Conservation (phyloP, 1,139 yeast genomes). For the Casaregolazyma lundiana region DNA sequence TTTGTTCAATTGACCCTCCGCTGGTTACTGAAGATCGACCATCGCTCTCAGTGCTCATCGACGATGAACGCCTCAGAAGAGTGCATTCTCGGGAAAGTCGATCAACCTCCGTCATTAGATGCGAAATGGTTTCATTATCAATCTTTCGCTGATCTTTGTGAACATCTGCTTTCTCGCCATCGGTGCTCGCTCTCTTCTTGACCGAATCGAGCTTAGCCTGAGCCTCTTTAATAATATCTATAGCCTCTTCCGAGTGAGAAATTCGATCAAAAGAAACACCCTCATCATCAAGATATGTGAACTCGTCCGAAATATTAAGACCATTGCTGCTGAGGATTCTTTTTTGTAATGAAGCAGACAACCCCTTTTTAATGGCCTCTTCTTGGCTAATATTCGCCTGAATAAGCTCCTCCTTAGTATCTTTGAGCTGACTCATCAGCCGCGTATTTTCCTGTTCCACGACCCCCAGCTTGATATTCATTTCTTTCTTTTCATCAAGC, state of each 20-base stretch:
- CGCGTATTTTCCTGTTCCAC: constrained; percentile 29
- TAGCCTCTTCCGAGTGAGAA: background rate
- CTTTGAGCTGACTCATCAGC: constrained; percentile 17
- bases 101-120: constrained; percentile 23
- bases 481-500: constrained; percentile 31
- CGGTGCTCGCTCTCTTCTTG: background rate
- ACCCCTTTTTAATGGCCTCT: constrained; percentile 1
- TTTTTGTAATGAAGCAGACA: background rate
- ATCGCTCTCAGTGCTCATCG: background rate
- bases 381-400: background rate
- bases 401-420: constrained; percentile 2
- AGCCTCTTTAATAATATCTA: background rate
- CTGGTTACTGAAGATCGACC: constrained; percentile 7
- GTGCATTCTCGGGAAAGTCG: constrained; percentile 18
- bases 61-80: constrained; percentile 13
- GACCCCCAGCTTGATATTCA: constrained; percentile 25
- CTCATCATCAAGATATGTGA: constrained; percentile 1
- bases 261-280: constrained; percentile 1
- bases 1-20: constrained; percentile 20
- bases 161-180: constrained; percentile 13
- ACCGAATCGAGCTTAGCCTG: constrained; percentile 4
- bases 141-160: constrained; percentile 21
- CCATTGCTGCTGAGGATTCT: background rate
- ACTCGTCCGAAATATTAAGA: background rate
- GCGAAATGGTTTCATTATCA: constrained; percentile 23